Evolutionary conservation across 2,329 filamentous ascomycete species (phyloP), one percentile per base, ranked within the genome.

Genomic region (Pseudopithomyces maydicus): DNA sequence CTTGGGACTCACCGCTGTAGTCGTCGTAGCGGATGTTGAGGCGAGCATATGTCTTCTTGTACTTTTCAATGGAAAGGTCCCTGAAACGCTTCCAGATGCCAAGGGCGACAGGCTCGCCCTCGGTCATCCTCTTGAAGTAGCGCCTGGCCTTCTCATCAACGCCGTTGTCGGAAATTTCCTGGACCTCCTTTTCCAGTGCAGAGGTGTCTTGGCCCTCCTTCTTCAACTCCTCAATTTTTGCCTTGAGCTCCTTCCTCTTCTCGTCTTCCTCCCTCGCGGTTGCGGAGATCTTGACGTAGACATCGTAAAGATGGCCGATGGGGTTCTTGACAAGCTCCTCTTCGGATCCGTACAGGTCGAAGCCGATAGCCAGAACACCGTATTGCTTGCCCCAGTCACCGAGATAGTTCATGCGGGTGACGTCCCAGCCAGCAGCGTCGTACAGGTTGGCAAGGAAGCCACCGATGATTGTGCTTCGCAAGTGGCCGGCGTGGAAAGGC

Each of bases 361-460:
- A 95, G 0, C 88, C 90, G 54, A 93, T 81, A 4, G 90, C 90
- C 41, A 92, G 77, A 8, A 92, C 81, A 57, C 86, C 86, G 59
- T 88, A 90, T 68, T 90, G 88, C 75, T 89, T 90, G 22, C 90
- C 90, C 90, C 90, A 92, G 71, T 92, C 90, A 35, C 90, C 90
- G 0, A 92, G 81, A 69, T 92, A 92, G 76, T 92, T 92, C 79
- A 92, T 83, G 22, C 85, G 81, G 43, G 86, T 75, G 0, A 91
- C 88, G 35, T 91, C 85, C 86, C 88, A 92, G 19, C 89, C 90
- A 49, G 86, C 85, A 17, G 76, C 80, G 66, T 88, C 81, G 70
- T 91, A 90, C 2, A 91, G 72, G 66, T 91, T 91, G 20, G 87
- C 80, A 19, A 92, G 77, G 73, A 90, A 91, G 29, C 87, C 88